Evolutionary conservation across 306 rosid species (phyloP).

Genomic region (Malus sylvestris): DNA sequence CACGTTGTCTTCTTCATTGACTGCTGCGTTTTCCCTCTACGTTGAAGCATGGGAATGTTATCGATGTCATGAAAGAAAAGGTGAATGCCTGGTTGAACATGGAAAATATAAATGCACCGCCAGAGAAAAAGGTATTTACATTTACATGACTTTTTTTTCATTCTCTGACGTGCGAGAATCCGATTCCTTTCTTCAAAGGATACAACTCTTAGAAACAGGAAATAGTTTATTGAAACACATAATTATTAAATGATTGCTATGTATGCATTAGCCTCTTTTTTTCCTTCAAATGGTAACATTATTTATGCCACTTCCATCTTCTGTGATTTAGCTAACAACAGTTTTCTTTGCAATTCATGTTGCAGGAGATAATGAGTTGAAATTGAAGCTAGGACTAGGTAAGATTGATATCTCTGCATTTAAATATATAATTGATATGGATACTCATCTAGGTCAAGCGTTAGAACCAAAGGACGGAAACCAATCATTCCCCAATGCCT

Average conservation of each 20-base stretch:
- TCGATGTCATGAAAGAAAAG: accelerated
- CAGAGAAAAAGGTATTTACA: slow-evolving; percentile 5
- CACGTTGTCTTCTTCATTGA: no score
- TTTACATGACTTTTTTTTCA: neutral
- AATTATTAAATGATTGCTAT: no score
- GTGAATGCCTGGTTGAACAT: neutral
- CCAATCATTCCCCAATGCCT: neutral
- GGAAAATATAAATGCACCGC: neutral
- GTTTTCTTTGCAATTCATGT: neutral
- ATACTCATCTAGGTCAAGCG: neutral
- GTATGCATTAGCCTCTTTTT: neutral
- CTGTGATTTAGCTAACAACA: neutral
- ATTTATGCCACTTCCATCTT: neutral
- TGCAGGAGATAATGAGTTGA: slow-evolving; percentile 6
- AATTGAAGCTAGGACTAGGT: slow-evolving; percentile 38
- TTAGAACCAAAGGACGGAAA: neutral
- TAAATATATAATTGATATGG: neutral
- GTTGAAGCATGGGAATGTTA: no score
- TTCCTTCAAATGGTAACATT: no score
- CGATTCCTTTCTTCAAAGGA: neutral
- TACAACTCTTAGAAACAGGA: no score
- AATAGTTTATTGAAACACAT: no score
- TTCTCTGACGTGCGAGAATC: neutral
- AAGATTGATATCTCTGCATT: neutral
- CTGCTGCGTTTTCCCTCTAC: neutral